Evolutionary conservation across 768 basidiomycete genomes (phyloP).

Genomic region (Cubamyces lactineus): DNA sequence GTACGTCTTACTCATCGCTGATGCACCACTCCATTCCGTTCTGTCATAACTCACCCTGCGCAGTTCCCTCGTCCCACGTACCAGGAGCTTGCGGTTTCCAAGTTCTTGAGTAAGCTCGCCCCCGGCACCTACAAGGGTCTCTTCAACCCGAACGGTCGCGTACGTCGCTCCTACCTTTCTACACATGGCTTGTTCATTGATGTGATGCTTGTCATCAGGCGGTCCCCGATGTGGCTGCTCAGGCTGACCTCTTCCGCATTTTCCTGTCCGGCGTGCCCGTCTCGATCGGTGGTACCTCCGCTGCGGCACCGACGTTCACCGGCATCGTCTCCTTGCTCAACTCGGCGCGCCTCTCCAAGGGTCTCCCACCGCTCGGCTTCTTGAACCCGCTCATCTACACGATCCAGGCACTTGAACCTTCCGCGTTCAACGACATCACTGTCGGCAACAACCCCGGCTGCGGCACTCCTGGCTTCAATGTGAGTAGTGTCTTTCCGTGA

Average conservation of each 20-base stretch:
- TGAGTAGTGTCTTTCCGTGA: constrained; percentile 14
- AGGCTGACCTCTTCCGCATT: constrained; percentile 52
- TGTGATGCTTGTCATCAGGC: constrained; percentile 39
- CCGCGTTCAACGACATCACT: constrained; percentile 42
- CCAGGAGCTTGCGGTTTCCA: constrained; percentile 49
- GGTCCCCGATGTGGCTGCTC: constrained; percentile 70
- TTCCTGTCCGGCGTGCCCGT: constrained; percentile 43
- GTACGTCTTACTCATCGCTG: constrained; percentile 42
- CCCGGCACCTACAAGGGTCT: constrained; percentile 57
- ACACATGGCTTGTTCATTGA: not conserved
- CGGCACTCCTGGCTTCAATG: constrained; percentile 41
- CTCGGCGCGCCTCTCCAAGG: constrained; percentile 36
- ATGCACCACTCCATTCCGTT: not conserved
- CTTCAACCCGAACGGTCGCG: constrained; percentile 50
- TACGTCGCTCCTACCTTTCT: constrained; percentile 1
- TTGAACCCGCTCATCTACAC: constrained; percentile 43
- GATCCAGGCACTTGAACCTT: constrained; percentile 15
- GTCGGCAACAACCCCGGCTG: constrained; percentile 42
- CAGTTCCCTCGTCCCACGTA: constrained; percentile 60
- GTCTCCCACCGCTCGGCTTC: constrained; percentile 40
- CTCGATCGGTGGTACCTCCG: constrained; percentile 66
- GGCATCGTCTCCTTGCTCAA: constrained; percentile 62
- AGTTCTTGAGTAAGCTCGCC: constrained; percentile 49
- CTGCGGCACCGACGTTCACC: constrained; percentile 65
- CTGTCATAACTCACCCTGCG: not conserved